Evolutionary conservation across 805 yeast species (phyloP).

Genomic region (Candida ovalis): DNA sequence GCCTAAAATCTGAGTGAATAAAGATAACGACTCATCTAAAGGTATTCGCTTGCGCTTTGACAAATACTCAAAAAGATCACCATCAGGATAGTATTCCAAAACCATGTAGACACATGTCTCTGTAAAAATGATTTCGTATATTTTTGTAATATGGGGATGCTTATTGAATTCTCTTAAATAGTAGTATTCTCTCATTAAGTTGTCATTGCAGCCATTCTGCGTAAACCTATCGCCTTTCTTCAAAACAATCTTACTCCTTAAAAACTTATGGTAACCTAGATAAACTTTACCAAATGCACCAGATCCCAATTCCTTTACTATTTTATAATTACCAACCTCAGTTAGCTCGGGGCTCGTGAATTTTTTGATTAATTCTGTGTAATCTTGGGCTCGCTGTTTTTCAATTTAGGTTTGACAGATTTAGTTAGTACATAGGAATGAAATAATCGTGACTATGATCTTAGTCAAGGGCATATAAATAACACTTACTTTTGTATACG

Average conservation of each 20-base stretch:
- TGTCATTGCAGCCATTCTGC: constrained; percentile 62
- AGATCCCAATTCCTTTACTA: constrained; percentile 75
- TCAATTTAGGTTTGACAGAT: too few relatives aligned
- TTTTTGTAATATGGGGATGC: constrained; percentile 78
- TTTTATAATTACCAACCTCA: constrained; percentile 78
- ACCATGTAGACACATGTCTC: constrained; percentile 83
- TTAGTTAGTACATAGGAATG: background rate
- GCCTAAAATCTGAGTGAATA: constrained; percentile 64
- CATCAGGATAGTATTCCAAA: constrained; percentile 83
- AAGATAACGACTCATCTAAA: constrained; percentile 42
- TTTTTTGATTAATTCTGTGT: constrained; percentile 34
- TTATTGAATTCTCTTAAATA: constrained; percentile 73
- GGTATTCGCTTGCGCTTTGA: constrained; percentile 49
- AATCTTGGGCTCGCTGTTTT: constrained; percentile 31
- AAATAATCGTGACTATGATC: background rate
- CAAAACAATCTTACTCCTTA: constrained; percentile 76
- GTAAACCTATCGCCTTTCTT: constrained; percentile 55
- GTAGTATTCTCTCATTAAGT: constrained; percentile 84
- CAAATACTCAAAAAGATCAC: constrained; percentile 68
- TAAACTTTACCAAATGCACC: constrained; percentile 93
- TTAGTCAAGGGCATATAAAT: too few relatives aligned
- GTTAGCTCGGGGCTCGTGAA: constrained; percentile 40
- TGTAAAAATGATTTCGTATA: constrained; percentile 82
- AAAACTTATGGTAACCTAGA: constrained; percentile 71
- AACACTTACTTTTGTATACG: constrained; percentile 24